Base-by-base conservation (phyloP, 352 stramenopile genomes). In the Pythium plurisporium region DNA sequence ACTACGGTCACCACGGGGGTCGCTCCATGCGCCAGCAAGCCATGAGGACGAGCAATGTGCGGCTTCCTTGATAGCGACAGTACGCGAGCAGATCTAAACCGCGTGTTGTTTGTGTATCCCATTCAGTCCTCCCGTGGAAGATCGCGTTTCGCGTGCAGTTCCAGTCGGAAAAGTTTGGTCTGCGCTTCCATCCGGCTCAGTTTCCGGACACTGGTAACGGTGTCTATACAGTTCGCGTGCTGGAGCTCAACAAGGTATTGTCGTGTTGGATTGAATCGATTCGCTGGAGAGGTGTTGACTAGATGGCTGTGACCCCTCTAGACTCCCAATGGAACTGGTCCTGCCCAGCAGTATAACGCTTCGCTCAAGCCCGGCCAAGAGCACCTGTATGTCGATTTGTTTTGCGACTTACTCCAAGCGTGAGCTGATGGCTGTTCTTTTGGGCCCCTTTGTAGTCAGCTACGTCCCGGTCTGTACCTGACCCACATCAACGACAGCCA, bases 81-180 rank as follows among this genome's bases (percentile, higher is more conserved):
- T 14, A 14, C 14, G 31, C 14, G 8, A 14, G 14, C 31, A 37
- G n/a, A 37, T 37, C 31, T 14, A 37, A 8, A 37, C 31, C 31
- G 31, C 8, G 31, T 37, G 8, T 14, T 14, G 31, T 37, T 8
- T 37, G 8, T 37, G 14, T 37, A 14, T 14, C 31, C 14, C 31
- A 8, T 14, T 42, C 37, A 89, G 79, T 73, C 52, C 49, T 93
- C 46, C 83, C 83, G 19, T 94, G 82, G 81, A 86, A 89, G 54
- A 88, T 94, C 56, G 79, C 83, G 14, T 91, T 94, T 49, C 79
- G 78, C 45, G 83, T 94, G 44, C 81, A 89, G 59, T 94, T 93
- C 55, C 68, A 74, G n/a, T 79, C 73, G 38, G 78, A 91, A 6
- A 94, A 89, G 61, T 74, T 89, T 8, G 83, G 83, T 0, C 50